Evolutionary conservation across 2,329 filamentous ascomycete species (phyloP), one percentile per base, ranked within the genome.

Genomic region (Juglanconis juglandina): DNA sequence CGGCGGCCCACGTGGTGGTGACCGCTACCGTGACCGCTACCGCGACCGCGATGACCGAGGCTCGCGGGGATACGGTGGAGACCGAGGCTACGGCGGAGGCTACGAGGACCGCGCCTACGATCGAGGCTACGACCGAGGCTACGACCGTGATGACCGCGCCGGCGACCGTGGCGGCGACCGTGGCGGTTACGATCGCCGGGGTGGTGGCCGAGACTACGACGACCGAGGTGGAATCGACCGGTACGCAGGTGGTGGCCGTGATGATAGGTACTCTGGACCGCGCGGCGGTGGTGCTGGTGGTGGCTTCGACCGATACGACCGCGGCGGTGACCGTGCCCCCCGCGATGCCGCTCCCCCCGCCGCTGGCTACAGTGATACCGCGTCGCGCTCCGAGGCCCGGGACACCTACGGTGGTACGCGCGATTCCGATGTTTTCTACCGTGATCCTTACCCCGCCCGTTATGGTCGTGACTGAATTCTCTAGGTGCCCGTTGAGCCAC

Each of bases 51-150:
- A 64, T 35, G 68, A 70, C n/a, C 67, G 67, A 53, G 62, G 66
- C 24, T 68, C 69, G 57, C 63, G 66, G 4, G 67, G 68, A 59
- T 57, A 60, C 55, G 61, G 65, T 46, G 65, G 66, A 42, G 76
- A 78, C 24, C 76, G 77, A 61, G 75, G 77, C 55, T 77, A 81
- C 53, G 79, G 80, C 10, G 70, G 73, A 42, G 77, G 79, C 53
- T 78, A 79, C 60, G 59, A 61, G 14, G 53, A 53, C 13, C 48
- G 59, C 34, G 54, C 52, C 24, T 61, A 61, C 54, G 59, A 61
- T 9, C 54, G 59, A 49, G 72, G 77, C 58, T 78, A 79, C 58
- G 79, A 86, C 48, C 82, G 84, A 65, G 77, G 82, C 62, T 79
- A 81, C 64, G 75, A 76, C 53, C 74, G 79, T 51, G 75, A 71